Evolutionary conservation across 108 stramenopile species (phyloP), one percentile per base, ranked within the genome.

Genomic region (Pelagomonas calceolata): DNA sequence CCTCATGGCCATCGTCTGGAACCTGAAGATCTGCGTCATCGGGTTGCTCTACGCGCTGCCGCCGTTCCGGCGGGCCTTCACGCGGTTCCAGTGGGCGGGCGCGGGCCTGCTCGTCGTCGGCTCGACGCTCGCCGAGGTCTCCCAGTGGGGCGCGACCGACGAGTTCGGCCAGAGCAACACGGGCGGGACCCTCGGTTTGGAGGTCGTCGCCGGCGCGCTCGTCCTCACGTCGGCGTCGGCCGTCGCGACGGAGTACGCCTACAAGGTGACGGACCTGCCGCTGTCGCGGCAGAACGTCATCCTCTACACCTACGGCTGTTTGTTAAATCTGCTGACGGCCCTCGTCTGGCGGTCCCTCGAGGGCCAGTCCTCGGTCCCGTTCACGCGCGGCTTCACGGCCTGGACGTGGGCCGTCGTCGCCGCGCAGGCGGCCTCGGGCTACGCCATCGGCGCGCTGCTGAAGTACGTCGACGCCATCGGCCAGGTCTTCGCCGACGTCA

Each of bases 401-500:
- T 60, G 51, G 51, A 60, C 51, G 7, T 60, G 51, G 51, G 51
- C 51, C 14, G 14, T 26, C 21, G 51, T 60, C 51, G 1, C 29
- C 51, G 10, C 51, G 51, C 51, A 60, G 51, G 14, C 51, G 14
- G 7, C 10, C 21, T 60, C 51, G 51, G 51, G 51, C 51, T 60
- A 26, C 51, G 10, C 10, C 7, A 26, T 60, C 51, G 51, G 51
- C 7, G 51, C 51, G 21, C 21, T 60, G 21, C 26, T 60, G 21
- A 60, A 60, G 10, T 60, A 60, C 51, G 51, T 60, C 7, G 51
- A 60, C 51, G 14, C 51, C 51, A 26, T 60, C 7, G 51, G 21
- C 51, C 51, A 60, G 51, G 51, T 60, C 51, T 60, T 60, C 51
- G 51, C 51, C 7, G 51, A 60, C 51, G 51, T 60, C 51, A 26